Evolutionary conservation across 306 rosid genomes (phyloP).

Genomic region (Benincasa hispida): DNA sequence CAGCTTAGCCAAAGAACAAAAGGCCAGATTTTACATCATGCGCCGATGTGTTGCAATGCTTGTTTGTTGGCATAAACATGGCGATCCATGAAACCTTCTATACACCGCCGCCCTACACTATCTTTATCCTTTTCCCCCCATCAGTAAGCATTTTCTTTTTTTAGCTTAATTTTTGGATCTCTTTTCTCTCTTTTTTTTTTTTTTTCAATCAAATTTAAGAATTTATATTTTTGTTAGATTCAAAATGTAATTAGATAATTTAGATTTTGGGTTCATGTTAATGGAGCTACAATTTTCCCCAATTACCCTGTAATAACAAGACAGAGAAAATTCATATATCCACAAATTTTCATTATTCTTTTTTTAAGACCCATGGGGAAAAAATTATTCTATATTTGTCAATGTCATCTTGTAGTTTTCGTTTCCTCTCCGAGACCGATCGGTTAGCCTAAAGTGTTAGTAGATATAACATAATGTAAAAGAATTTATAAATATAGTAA

Average conservation of each 20-base stretch:
- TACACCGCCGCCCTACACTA: not conserved
- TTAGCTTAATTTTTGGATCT: not conserved
- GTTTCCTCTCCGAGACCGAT: no score
- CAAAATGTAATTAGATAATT: slow-evolving; percentile 1
- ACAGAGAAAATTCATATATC: not conserved
- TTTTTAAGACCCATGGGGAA: not conserved
- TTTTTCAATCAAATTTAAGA: not conserved
- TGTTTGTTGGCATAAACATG: slow-evolving; percentile 95
- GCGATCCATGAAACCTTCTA: slow-evolving; percentile 22
- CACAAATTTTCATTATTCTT: not conserved
- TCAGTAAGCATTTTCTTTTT: not conserved
- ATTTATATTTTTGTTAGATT: not conserved
- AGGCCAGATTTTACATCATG: slow-evolving; percentile 92
- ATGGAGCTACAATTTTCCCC: not conserved
- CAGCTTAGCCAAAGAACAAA: slow-evolving; percentile 74
- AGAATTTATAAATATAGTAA: no score
- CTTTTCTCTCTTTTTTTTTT: not conserved
- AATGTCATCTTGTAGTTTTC: no score
- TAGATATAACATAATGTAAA: no score
- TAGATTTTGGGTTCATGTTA: not conserved
- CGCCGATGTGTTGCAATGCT: slow-evolving; percentile 90
- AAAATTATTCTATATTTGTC: not conserved
- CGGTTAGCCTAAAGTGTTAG: no score
- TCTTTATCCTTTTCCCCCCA: not conserved
- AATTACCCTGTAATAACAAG: not conserved